These are phyloP conservation scores for Musa schizocarpa DNA, from an alignment of 176 grass and related monocot species.

Conservation along the genomic window DNA sequence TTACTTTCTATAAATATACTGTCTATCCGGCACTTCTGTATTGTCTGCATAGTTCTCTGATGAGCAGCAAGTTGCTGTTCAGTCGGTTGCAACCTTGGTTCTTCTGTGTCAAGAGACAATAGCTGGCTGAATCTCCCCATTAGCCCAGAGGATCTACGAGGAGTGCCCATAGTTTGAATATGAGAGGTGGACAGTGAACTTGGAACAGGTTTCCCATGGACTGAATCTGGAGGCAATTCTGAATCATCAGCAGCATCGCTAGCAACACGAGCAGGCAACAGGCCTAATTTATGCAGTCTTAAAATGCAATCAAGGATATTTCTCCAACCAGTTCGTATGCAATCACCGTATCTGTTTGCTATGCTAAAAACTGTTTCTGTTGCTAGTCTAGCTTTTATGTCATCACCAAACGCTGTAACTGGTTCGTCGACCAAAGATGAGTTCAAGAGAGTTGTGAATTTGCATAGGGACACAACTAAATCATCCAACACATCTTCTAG, in stretches of 20 bases:
- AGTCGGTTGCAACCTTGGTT: slow-evolving; percentile 64
- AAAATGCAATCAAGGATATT: slow-evolving; percentile 86
- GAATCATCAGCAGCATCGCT: slow-evolving; percentile 49
- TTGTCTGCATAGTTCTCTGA: slow-evolving; percentile 57
- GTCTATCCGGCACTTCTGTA: slow-evolving; percentile 74
- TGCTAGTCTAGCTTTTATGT: slow-evolving; percentile 88
- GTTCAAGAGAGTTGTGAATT: slow-evolving; percentile 74
- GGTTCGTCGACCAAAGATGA: slow-evolving; percentile 58
- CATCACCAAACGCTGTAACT: slow-evolving; percentile 75
- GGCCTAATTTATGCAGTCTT: slow-evolving; percentile 67
- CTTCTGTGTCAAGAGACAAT: slow-evolving; percentile 69
- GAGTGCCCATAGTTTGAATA: slow-evolving; percentile 39
- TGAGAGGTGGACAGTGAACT: slow-evolving; percentile 36
- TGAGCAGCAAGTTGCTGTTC: slow-evolving; percentile 85
- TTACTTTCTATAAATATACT: slow-evolving; percentile 93
- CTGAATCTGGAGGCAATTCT: slow-evolving; percentile 50
- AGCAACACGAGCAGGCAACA: slow-evolving; percentile 58
- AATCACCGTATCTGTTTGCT: slow-evolving; percentile 83
- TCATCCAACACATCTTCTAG: slow-evolving; percentile 84
- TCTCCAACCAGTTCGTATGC: slow-evolving; percentile 77
- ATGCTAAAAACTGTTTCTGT: slow-evolving; percentile 82
- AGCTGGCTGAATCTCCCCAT: slow-evolving; percentile 95
- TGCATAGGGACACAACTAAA: slow-evolving; percentile 85
- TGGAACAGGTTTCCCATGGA: slow-evolving; percentile 35
- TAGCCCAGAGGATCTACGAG: slow-evolving; percentile 59